These are phyloP conservation scores for Phyllosticta capitalensis DNA, from an alignment of 2,329 filamentous ascomycete genomes.

Conservation along the genomic window DNA sequence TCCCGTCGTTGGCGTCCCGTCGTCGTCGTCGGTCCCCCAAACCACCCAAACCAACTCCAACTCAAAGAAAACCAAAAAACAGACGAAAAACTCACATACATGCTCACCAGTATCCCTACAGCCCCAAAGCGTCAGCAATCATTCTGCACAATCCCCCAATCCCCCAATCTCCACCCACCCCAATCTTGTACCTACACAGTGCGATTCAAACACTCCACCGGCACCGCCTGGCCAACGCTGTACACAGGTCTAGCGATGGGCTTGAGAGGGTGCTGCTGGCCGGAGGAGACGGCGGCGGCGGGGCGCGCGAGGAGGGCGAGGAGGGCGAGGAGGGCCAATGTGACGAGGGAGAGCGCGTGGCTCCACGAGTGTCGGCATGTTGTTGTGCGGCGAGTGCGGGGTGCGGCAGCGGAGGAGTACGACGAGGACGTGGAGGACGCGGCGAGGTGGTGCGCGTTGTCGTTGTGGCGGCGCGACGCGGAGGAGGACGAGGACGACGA, in stretches of 20 bases:
- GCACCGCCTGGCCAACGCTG: constrained; percentile 39
- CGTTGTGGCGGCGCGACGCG: not conserved
- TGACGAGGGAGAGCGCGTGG: no score
- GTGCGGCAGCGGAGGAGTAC: no score
- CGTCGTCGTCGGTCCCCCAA: no score
- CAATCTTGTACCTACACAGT: constrained; percentile 34
- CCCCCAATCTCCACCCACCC: not conserved
- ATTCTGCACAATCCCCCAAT: not conserved
- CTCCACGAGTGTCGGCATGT: no score
- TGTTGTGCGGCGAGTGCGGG: no score
- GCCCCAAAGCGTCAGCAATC: not conserved
- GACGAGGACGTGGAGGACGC: no score
- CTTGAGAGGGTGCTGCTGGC: constrained; percentile 34
- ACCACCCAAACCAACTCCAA: no score
- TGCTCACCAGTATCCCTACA: constrained; percentile 78
- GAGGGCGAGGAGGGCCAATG: no score
- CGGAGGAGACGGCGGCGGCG: constrained; percentile 29
- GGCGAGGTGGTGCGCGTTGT: no score
- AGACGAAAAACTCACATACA: constrained; percentile 25
- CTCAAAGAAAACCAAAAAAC: not conserved
- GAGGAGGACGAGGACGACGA: not conserved
- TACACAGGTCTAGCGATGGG: constrained; percentile 30
- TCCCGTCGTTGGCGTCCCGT: no score
- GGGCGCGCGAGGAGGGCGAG: constrained; percentile 24
- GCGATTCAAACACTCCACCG: constrained; percentile 43